phyloP scores from a whole-genome alignment of 164 flowering plant genomes.

The Cinnamomum chago region DNA sequence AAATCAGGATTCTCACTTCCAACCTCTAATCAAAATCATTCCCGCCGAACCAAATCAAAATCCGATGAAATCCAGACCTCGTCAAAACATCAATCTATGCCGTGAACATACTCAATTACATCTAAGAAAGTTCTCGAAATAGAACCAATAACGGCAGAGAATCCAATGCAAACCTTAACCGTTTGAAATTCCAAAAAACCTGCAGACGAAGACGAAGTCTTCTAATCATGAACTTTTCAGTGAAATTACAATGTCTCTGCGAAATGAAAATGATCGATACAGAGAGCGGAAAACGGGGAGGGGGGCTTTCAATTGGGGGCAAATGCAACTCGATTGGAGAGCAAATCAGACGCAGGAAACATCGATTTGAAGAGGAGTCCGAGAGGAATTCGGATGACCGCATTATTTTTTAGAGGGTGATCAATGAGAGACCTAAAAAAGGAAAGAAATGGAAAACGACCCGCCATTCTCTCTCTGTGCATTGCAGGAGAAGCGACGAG shows the following conservation, averaged over 20 bases:
- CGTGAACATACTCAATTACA: too few relatives aligned
- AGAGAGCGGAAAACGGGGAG: background rate
- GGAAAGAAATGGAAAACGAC: conserved; percentile 10
- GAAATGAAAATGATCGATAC: background rate
- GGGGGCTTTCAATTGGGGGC: background rate
- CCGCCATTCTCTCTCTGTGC: conserved; percentile 14
- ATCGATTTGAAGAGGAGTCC: background rate
- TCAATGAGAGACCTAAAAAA: conserved; percentile 12
- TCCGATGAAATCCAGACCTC: background rate
- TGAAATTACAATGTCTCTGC: background rate
- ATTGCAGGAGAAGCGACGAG: too few relatives aligned
- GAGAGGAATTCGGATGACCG: conserved; percentile 16
- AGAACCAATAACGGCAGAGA: too few relatives aligned
- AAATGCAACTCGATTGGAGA: background rate
- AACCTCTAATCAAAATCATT: background rate
- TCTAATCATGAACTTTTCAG: background rate
- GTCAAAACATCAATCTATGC: background rate
- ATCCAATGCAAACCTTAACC: too few relatives aligned
- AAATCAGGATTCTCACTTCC: background rate
- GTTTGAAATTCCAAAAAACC: background rate
- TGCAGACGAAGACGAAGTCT: background rate
- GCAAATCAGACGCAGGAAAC: background rate
- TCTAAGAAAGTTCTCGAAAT: too few relatives aligned
- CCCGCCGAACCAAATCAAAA: background rate
- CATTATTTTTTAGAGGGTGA: background rate